Base-by-base conservation (phyloP, 208 protist species). In the Wallacemonas sp. region DNA sequence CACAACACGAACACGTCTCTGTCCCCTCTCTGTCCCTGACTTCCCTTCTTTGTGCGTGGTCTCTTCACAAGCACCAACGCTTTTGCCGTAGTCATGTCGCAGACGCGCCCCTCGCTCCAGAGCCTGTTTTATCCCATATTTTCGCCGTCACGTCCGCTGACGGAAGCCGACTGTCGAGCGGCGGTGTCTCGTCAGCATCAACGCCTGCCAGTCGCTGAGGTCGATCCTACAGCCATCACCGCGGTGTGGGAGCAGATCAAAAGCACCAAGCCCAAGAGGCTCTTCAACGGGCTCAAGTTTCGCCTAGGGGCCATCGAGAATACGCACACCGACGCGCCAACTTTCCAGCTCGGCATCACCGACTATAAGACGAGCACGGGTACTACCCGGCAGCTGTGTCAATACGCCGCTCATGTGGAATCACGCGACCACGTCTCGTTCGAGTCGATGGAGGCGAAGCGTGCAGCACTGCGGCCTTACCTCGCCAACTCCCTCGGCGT, bases 231-330 rank as follows among this genome's bases (percentile, higher is more conserved):
- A 2, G 65, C 70, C 8, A 73, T 77, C 65, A 70, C 75, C 30
- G 33, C 51, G 12, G 62, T 53, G n/a, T 81, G 75, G 75, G 54
- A 64, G 11, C 11, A 36, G 41, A 33, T 77, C 3, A 55, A 66
- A 34, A 46, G 30, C 41, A 64, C 59, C 4, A 64, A 64, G 19
- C 59, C 59, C 11, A 45, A 47, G 60, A 3, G 14, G 8, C 60
- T 85, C 34, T 81, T 74, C 66, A 85, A 85, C 42, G 72, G 54
- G 22, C 24, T 79, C 19, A 86, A 82, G 58, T 86, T 86, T 63
- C 66, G 80, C 17, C 68, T 86, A n/a, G 49, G 55, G 11, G 38
- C 22, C 15, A 59, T 70, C 14, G 39, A 44, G 47, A 58, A 49
- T 21, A 24, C 27, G 2, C 15, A 38, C 60, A 45, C 33, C 2